Conservation (phyloP, 2,329 filamentous ascomycete genomes). For the Nectriaceae sp. region DNA sequence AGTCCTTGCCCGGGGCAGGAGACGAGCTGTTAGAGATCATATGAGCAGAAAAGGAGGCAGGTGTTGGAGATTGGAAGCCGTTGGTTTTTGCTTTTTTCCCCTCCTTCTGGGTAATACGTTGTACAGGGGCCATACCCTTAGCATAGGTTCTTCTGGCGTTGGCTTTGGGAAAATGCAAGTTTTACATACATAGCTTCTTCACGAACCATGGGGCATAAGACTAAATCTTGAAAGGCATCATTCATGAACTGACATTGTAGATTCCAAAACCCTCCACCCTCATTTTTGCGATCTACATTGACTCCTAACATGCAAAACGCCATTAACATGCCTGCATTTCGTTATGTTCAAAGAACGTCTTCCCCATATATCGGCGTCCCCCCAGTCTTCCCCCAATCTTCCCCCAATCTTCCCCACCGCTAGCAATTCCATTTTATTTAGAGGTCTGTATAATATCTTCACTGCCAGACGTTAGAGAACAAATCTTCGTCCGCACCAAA, state of each 20-base stretch:
- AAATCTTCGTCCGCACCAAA: conserved; percentile 78
- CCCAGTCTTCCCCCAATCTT: background rate
- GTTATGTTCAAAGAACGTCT: conserved; percentile 24
- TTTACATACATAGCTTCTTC: background rate
- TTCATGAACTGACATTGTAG: background rate
- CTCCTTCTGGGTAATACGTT: conserved; percentile 2
- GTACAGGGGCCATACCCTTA: conserved; percentile 2
- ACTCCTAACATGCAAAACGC: conserved; percentile 37
- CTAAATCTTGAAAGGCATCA: background rate
- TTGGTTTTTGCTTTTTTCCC: too few relatives aligned
- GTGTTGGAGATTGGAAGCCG: too few relatives aligned
- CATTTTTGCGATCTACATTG: conserved; percentile 32
- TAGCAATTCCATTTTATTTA: conserved; percentile 10
- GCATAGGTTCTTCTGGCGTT: conserved; percentile 13
- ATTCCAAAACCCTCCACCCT: background rate
- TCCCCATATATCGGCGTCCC: background rate
- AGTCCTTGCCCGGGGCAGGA: conserved; percentile 4
- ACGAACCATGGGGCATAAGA: background rate
- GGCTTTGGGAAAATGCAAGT: conserved; percentile 5
- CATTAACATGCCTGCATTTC: conserved; percentile 31
- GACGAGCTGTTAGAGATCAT: too few relatives aligned
- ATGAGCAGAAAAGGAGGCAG: too few relatives aligned
- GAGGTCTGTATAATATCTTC: conserved; percentile 18
- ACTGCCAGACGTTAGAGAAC: conserved; percentile 96
- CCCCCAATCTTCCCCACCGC: conserved; percentile 1